Conservation (phyloP, 202 grass and related monocot species). For the Setaria viridis region DNA sequence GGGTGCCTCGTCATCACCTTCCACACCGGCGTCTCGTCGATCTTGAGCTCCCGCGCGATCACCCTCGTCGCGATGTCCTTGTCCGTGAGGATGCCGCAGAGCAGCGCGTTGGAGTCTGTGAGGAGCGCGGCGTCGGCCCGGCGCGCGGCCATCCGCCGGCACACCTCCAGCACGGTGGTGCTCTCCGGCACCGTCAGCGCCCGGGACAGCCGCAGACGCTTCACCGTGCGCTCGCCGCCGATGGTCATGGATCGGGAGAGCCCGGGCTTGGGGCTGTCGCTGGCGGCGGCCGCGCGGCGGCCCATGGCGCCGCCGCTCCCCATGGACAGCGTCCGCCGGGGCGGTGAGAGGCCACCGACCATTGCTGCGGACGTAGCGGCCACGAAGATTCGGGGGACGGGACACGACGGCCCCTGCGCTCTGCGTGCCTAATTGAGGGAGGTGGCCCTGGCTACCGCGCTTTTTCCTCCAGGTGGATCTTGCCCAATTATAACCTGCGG, state of each 20-base stretch:
- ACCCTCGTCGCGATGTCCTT: conserved; percentile 76
- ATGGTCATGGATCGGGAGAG: conserved; percentile 61
- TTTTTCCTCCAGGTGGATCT: background rate
- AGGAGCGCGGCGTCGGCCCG: conserved; percentile 73
- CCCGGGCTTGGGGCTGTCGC: conserved; percentile 33
- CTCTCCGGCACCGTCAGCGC: conserved; percentile 81
- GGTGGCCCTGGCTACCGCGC: background rate
- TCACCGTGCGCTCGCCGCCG: conserved; percentile 72
- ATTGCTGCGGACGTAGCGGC: conserved; percentile 20
- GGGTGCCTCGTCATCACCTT: conserved; percentile 84
- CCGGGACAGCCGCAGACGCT: conserved; percentile 69
- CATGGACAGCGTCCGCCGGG: conserved; percentile 46
- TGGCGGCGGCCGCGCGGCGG: background rate
- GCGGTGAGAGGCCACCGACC: conserved; percentile 39
- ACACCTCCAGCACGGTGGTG: conserved; percentile 74
- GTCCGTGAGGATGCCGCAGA: conserved; percentile 84
- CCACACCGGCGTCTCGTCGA: conserved; percentile 66
- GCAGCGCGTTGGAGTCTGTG: conserved; percentile 77
- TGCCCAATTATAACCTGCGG: conserved; percentile 48
- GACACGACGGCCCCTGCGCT: background rate
- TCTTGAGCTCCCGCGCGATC: conserved; percentile 59
- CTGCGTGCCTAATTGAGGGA: background rate
- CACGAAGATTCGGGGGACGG: background rate
- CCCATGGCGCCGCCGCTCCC: conserved; percentile 33
- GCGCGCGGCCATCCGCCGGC: conserved; percentile 71